Conservation (phyloP, 768 basidiomycete species). For the Favolaschia claudopus region DNA sequence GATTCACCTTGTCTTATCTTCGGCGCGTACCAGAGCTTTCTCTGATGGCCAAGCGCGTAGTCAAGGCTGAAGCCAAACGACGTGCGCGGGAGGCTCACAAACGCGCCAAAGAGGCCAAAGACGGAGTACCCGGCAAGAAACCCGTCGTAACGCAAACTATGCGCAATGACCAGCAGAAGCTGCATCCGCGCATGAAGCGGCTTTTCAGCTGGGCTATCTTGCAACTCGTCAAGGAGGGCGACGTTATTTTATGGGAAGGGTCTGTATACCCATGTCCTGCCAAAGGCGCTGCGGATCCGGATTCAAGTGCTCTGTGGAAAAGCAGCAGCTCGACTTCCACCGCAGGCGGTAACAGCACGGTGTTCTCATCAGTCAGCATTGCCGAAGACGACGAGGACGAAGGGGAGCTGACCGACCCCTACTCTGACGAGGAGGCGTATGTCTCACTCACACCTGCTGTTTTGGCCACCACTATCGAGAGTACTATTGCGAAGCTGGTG, state of each 20-base stretch:
- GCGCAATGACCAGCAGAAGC: constrained; percentile 32
- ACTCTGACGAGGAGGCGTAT: constrained; percentile 69
- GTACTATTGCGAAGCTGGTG: constrained; percentile 49
- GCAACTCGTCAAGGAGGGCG: constrained; percentile 74
- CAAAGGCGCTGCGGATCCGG: constrained; percentile 12
- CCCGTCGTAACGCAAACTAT: constrained; percentile 8
- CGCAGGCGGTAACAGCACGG: constrained; percentile 35
- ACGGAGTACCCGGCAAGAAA: constrained; percentile 3
- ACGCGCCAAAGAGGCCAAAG: constrained; percentile 43
- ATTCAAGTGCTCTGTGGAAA: constrained; percentile 60
- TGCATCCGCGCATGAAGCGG: constrained; percentile 63
- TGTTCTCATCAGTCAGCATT: constrained; percentile 36
- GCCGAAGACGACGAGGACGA: constrained; percentile 47
- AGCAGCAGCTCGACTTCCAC: constrained; percentile 37
- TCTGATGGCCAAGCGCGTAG: constrained; percentile 69
- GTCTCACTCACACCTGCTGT: constrained; percentile 63
- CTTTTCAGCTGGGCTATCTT: constrained; percentile 72
- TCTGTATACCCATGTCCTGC: constrained; percentile 49
- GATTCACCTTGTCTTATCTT: constrained; percentile 78
- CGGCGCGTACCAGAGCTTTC: constrained; percentile 79
- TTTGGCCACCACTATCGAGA: constrained; percentile 55
- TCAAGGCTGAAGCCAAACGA: constrained; percentile 64
- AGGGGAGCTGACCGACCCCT: constrained; percentile 67
- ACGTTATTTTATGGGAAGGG: constrained; percentile 77
- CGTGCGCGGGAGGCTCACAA: constrained; percentile 58